Conservation (phyloP, 2,329 filamentous ascomycete genomes). For the Colletotrichum limetticola region DNA sequence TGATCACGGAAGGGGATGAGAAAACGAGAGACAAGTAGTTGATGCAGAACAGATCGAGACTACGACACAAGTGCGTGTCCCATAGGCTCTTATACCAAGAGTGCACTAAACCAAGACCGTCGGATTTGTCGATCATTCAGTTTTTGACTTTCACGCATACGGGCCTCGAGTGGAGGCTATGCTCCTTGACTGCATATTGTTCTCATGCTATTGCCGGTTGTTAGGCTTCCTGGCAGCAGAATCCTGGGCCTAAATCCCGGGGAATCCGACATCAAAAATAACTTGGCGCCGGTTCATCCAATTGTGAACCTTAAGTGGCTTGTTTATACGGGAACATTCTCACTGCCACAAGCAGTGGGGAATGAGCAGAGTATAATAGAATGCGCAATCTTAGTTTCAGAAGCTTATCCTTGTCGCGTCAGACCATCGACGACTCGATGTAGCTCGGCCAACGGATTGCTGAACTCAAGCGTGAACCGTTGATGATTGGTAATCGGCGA, state of each 20-base stretch:
- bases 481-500: no score
- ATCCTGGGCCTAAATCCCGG: background rate
- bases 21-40: background rate
- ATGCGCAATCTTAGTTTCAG: background rate
- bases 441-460: no score
- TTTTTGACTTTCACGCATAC: background rate
- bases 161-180: background rate
- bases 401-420: background rate
- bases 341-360: slow-evolving; percentile 11
- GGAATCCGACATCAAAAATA: slow-evolving; percentile 18
- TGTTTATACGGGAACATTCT: background rate
- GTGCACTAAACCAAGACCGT: background rate
- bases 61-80: background rate
- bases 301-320: background rate
- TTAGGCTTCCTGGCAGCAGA: background rate
- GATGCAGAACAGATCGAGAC: background rate
- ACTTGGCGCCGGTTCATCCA: slow-evolving; percentile 11
- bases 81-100: slow-evolving; percentile 17
- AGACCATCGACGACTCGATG: background rate
- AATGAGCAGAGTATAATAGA: slow-evolving; percentile 13
- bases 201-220: background rate
- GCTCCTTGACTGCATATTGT: background rate
- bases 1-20: background rate
- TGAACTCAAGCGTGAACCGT: background rate
- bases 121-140: background rate